Conservation (phyloP, 805 yeast genomes). For the Zygosaccharomyces siamensis region DNA sequence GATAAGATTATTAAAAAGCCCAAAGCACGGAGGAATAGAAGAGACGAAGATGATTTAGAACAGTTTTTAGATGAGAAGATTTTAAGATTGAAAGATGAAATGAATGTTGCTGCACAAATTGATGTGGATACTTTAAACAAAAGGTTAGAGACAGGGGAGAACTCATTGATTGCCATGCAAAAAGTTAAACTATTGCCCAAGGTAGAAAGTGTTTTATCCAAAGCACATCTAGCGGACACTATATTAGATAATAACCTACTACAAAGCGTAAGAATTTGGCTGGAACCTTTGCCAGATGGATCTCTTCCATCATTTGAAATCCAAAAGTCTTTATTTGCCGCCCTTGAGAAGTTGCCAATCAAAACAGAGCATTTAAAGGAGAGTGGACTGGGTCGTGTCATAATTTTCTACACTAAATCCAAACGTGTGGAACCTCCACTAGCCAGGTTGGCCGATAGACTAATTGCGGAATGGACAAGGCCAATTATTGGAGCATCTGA, state of each 20-base stretch:
- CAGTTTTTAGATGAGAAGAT: constrained; percentile 91
- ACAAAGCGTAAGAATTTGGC: constrained; percentile 93
- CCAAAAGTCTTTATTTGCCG: constrained; percentile 77
- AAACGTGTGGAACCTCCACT: constrained; percentile 82
- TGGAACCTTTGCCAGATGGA: constrained; percentile 97
- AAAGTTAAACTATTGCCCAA: constrained; percentile 76
- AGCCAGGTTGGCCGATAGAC: constrained; percentile 82
- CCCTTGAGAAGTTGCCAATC: constrained; percentile 76
- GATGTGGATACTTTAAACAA: constrained; percentile 53
- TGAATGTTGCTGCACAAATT: constrained; percentile 81
- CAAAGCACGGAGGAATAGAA: constrained; percentile 55
- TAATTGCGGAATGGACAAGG: constrained; percentile 97
- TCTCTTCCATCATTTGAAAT: constrained; percentile 96
- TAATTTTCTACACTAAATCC: constrained; percentile 87
- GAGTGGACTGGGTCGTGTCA: constrained; percentile 87
- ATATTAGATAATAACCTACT: constrained; percentile 88
- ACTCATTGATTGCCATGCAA: constrained; percentile 41
- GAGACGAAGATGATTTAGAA: constrained; percentile 91
- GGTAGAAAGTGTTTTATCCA: constrained; percentile 69
- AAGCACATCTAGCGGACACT: constrained; percentile 84
- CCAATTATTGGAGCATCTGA: constrained; percentile 96
- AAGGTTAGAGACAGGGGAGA: constrained; percentile 39
- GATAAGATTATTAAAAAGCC: constrained; percentile 70
- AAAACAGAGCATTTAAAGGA: constrained; percentile 94
- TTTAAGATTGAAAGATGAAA: constrained; percentile 72